Evolutionary conservation across 306 rosid species (phyloP), one percentile per base, ranked within the genome.

Genomic region (Astragalus glycyphyllos): DNA sequence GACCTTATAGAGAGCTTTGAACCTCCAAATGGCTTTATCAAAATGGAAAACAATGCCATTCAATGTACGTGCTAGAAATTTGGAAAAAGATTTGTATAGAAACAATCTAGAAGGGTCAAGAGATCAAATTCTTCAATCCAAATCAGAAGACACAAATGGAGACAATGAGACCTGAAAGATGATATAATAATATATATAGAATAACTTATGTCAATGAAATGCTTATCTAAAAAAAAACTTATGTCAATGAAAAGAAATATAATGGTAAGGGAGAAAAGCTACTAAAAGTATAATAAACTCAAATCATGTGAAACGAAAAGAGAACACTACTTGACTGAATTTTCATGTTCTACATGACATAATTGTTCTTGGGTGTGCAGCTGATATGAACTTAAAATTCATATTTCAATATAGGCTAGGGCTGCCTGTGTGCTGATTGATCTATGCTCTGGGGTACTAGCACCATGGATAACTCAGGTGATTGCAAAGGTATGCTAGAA

Each of bases 341-440:
- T 40, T 40, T 77, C 13, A 29, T 55, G 56, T 64, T 69, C 71
- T 58, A 29, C 29, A 41, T 66, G 65, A 65, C 76, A 69, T 71
- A n/a, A 13, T 41, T 62, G 76, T 15, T 75, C 47, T 67, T 31
- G 55, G 44, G 51, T 65, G 60, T 77, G 10, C 41, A 10, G 48
- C 80, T 78, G 77, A 60, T 45, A 69, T 40, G 26, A 13, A 51
- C 17, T 82, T 58, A 26, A 44, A 48, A 45, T 32, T 77, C 68
- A 61, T 59, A 26, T 26, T 26, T 26, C 31, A 26, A 26, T 26
- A 44, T 77, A 92, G 98, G 97, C 91, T 46, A 92, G 93, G 88
- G 91, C 97, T 71, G 97, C 97, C 34, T 88, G 96, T 77, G 80
- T 92, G 73, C 86, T 92, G 81, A 85, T 92, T 76, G 98, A 92